Conservation (phyloP, 192 early-diverging fungal species). For the Backusella tarrabulga region DNA sequence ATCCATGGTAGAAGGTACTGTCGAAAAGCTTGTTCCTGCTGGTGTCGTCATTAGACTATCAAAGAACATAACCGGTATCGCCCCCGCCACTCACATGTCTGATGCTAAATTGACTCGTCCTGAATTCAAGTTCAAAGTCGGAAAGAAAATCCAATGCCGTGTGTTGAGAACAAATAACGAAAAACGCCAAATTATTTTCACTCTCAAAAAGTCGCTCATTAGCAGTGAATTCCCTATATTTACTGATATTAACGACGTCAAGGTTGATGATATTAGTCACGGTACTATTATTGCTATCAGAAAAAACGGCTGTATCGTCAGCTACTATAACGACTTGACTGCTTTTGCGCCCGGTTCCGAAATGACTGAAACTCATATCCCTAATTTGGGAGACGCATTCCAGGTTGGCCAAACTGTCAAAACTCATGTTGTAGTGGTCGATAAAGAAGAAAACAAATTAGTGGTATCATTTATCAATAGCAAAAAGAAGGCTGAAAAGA, state of each 20-base stretch:
- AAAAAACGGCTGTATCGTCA: slow-evolving; percentile 66
- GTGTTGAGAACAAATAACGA: slow-evolving; percentile 55
- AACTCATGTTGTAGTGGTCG: slow-evolving; percentile 67
- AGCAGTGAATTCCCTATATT: slow-evolving; percentile 68
- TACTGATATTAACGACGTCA: slow-evolving; percentile 52
- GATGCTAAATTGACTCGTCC: slow-evolving; percentile 72
- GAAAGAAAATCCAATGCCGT: slow-evolving; percentile 72
- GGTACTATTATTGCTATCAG: slow-evolving; percentile 65
- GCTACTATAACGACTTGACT: slow-evolving; percentile 75
- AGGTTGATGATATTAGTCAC: slow-evolving; percentile 58
- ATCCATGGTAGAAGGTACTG: slow-evolving; percentile 50
- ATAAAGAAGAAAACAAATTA: slow-evolving; percentile 57
- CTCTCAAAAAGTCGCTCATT: slow-evolving; percentile 75
- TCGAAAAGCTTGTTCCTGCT: slow-evolving; percentile 46
- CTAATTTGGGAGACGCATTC: slow-evolving; percentile 64
- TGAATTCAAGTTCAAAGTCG: slow-evolving; percentile 69
- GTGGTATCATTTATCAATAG: slow-evolving; percentile 71
- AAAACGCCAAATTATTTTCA: slow-evolving; percentile 63
- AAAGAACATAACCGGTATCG: slow-evolving; percentile 64
- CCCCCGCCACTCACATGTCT: slow-evolving; percentile 71
- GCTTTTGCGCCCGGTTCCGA: slow-evolving; percentile 73
- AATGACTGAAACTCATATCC: slow-evolving; percentile 38
- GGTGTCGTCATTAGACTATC: slow-evolving; percentile 60
- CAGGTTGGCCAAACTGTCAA: slow-evolving; percentile 69
- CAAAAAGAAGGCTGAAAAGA: slow-evolving; percentile 11